Conservation (phyloP, 345 rosid genomes). For the Gossypium anomalum region DNA sequence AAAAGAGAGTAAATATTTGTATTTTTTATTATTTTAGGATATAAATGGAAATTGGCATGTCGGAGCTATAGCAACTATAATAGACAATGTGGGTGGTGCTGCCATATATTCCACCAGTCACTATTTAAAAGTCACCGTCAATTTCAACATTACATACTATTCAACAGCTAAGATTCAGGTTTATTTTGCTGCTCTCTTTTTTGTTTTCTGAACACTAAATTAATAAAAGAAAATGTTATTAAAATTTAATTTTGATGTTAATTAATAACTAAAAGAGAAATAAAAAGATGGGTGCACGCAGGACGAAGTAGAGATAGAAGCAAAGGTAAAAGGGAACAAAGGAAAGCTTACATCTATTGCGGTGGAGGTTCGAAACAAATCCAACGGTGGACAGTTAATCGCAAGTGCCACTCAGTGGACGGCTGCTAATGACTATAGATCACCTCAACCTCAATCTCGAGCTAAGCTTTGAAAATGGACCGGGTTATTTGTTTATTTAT, state of each 20-base stretch:
- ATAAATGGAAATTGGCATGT: conserved; percentile 39
- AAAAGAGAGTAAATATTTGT: neutral
- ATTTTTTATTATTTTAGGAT: conserved; percentile 25
- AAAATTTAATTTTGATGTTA: neutral
- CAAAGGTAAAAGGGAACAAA: conserved; percentile 36
- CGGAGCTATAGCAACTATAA: conserved; percentile 47
- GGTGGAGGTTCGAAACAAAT: conserved; percentile 41
- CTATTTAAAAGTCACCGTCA: conserved; percentile 31
- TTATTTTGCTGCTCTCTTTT: neutral
- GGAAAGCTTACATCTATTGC: conserved; percentile 43
- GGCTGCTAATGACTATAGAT: conserved; percentile 28
- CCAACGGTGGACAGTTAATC: conserved; percentile 28
- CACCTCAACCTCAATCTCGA: conserved; percentile 7
- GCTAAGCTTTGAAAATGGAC: conserved; percentile 31
- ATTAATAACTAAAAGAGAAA: neutral
- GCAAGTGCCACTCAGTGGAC: conserved; percentile 63
- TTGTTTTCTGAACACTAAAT: neutral
- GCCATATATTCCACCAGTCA: conserved; percentile 33
- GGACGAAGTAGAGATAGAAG: conserved; percentile 65
- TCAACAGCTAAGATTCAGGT: conserved; percentile 52
- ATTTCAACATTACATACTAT: conserved; percentile 41
- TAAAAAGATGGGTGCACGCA: conserved; percentile 14
- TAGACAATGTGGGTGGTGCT: conserved; percentile 47
- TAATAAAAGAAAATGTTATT: neutral
- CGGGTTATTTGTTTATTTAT: neutral